Percentiles rank a stretch among this genome's conserved stretches.
Evolutionary conservation across 352 stramenopile species (phyloP).

Genomic region (Thalassiosira ordinaria): DNA sequence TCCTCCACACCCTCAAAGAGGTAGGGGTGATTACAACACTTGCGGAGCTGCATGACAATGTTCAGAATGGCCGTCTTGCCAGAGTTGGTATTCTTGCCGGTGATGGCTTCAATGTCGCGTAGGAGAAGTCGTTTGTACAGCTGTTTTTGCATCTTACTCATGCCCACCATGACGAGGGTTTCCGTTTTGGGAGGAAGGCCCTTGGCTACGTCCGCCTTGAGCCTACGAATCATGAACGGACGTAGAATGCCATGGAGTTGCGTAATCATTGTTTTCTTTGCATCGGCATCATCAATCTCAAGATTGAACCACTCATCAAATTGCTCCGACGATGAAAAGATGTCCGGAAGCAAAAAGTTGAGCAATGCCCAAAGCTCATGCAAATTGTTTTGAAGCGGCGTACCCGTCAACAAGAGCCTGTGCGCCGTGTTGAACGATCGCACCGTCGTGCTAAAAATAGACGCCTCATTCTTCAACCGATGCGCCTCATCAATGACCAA

Average conservation of each 20-base stretch:
- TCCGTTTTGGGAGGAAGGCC: slow-evolving; percentile 98
- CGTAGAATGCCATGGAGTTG: slow-evolving; percentile 96
- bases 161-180: slow-evolving; percentile 98
- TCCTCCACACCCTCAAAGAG: slow-evolving; percentile 98
- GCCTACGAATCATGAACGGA: slow-evolving; percentile 97
- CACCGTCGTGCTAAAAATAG: slow-evolving; percentile 97
- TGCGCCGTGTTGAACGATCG: slow-evolving; percentile 97
- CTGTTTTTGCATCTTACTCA: slow-evolving; percentile 95
- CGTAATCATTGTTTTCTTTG: slow-evolving; percentile 90
- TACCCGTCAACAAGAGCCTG: slow-evolving; percentile 92
- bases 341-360: slow-evolving; percentile 95
- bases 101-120: slow-evolving; percentile 91
- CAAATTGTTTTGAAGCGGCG: slow-evolving; percentile 97
- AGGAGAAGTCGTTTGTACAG: slow-evolving; percentile 96
- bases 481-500: slow-evolving; percentile 99
- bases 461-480: slow-evolving; percentile 99
- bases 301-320: slow-evolving; percentile 99
- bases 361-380: slow-evolving; percentile 98
- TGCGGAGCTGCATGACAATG: slow-evolving; percentile 99
- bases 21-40: slow-evolving; percentile 99
- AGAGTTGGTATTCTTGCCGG: slow-evolving; percentile 68
- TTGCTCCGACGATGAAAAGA: slow-evolving; percentile 96
- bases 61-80: slow-evolving; percentile 92
- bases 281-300: slow-evolving; percentile 91
- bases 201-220: slow-evolving; percentile 99